Percentiles rank a stretch among this genome's conserved stretches.
phyloP scores from a whole-genome alignment of 305 asterid genomes.

The Fraxinus nigra region DNA sequence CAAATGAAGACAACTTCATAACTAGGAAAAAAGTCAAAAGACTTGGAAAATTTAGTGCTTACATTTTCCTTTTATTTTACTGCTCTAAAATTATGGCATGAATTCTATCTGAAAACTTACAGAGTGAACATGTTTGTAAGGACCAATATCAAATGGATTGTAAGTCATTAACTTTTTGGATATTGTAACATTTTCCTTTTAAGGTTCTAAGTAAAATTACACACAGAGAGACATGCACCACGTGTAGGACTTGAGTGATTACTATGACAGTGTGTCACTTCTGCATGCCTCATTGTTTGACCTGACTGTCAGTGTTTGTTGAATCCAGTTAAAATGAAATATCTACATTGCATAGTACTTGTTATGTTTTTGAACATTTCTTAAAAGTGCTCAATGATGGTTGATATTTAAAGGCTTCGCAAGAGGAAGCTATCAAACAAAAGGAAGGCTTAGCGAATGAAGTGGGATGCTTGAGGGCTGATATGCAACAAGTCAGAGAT shows the following conservation, averaged over 20 bases:
- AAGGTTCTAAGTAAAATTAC: neutral
- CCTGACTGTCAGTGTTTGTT: neutral
- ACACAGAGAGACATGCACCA: neutral
- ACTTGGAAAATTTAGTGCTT: neutral
- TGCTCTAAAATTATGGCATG: neutral
- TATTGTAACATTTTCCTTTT: neutral
- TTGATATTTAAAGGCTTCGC: conserved; percentile 46
- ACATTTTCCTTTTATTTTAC: neutral
- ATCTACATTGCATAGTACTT: neutral
- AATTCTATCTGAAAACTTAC: neutral
- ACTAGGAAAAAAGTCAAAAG: neutral
- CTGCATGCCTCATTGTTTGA: conserved; percentile 5
- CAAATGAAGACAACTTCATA: neutral
- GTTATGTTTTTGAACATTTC: neutral
- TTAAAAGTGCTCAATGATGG: neutral
- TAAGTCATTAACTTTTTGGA: neutral
- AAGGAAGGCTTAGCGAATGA: conserved; percentile 74
- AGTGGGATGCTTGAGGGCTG: conserved; percentile 64
- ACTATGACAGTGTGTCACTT: neutral
- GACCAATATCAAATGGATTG: neutral
- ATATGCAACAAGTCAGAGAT: conserved; percentile 75
- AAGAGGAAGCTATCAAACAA: conserved; percentile 71
- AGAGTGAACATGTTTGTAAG: neutral
- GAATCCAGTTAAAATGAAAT: neutral
- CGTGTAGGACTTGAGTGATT: neutral